These are phyloP conservation scores for Diaporthe ilicicola DNA, from an alignment of 2,329 filamentous ascomycete species.

Conservation along the genomic window DNA sequence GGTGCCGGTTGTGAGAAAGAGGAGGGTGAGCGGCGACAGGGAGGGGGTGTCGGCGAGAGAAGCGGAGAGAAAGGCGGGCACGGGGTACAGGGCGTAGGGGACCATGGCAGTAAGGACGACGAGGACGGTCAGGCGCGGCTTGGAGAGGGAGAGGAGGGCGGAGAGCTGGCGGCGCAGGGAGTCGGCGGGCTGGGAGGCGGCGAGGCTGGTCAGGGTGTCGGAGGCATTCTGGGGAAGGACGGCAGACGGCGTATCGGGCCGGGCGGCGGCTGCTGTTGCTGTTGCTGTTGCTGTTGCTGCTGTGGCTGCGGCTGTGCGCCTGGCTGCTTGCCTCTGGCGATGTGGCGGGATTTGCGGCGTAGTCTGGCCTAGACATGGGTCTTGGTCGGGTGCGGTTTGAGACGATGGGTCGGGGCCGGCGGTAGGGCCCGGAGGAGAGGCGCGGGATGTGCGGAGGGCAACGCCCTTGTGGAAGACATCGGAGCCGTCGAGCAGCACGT, in stretches of 20 bases:
- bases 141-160: constrained; percentile 89
- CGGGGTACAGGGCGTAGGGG: constrained; percentile 91
- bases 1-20: constrained; percentile 91
- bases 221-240: constrained; percentile 51
- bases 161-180: constrained; percentile 74
- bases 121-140: constrained; percentile 90
- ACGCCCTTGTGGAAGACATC: constrained; percentile 36
- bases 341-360: constrained; percentile 38
- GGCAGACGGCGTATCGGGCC: constrained; percentile 18
- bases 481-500: constrained; percentile 42
- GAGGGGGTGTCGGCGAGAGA: constrained; percentile 74
- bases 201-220: constrained; percentile 61
- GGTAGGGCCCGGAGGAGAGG: background rate
- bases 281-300: constrained; percentile 32
- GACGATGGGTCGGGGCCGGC: background rate
- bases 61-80: constrained; percentile 82
- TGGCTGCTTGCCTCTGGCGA: constrained; percentile 40
- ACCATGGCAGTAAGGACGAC: constrained; percentile 91
- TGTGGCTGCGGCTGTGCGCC: constrained; percentile 29
- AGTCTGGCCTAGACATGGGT: background rate
- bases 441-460: constrained; percentile 24
- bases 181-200: constrained; percentile 56
- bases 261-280: constrained; percentile 11
- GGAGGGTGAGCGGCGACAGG: constrained; percentile 86
- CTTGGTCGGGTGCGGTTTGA: background rate